Evolutionary conservation across 768 basidiomycete genomes (phyloP).

Genomic region (Leccinum sublutescens): DNA sequence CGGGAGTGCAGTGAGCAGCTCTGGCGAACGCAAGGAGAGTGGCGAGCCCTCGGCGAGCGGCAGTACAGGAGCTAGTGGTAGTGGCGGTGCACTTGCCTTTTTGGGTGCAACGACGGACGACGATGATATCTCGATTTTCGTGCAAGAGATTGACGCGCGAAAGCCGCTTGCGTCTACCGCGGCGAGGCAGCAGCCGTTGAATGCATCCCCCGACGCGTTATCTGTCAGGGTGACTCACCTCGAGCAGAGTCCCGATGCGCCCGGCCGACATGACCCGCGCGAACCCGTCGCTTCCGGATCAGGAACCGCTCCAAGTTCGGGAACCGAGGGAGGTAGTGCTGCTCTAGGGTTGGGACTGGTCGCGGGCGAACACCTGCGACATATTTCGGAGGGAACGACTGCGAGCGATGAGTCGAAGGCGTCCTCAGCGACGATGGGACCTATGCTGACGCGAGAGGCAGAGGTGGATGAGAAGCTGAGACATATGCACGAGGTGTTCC

Average conservation of each 20-base stretch:
- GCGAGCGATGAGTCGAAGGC: constrained; percentile 23
- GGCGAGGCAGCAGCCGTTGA: constrained; percentile 14
- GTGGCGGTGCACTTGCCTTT: constrained; percentile 36
- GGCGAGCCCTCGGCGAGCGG: constrained; percentile 20
- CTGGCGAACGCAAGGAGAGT: constrained; percentile 20
- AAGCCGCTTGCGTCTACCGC: constrained; percentile 49
- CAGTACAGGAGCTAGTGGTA: constrained; percentile 19
- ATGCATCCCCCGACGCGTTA: not conserved
- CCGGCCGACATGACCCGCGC: constrained; percentile 1
- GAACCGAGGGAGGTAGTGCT: not conserved
- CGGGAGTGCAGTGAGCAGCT: constrained; percentile 24
- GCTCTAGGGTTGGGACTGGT: constrained; percentile 18
- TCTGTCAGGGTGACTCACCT: not conserved
- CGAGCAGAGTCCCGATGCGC: constrained; percentile 8
- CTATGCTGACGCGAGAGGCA: constrained; percentile 62
- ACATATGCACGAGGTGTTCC: constrained; percentile 67
- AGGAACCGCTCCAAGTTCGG: not conserved
- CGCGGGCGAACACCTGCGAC: constrained; percentile 18
- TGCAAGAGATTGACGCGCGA: constrained; percentile 71
- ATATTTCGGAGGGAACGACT: constrained; percentile 17
- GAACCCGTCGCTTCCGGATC: constrained; percentile 6
- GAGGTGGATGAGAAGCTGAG: constrained; percentile 65
- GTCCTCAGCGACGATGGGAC: constrained; percentile 35
- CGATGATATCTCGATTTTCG: constrained; percentile 75
- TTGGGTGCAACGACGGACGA: constrained; percentile 58